Conservation (phyloP, 2,329 filamentous ascomycete species). For the Fusarium nygamai region DNA sequence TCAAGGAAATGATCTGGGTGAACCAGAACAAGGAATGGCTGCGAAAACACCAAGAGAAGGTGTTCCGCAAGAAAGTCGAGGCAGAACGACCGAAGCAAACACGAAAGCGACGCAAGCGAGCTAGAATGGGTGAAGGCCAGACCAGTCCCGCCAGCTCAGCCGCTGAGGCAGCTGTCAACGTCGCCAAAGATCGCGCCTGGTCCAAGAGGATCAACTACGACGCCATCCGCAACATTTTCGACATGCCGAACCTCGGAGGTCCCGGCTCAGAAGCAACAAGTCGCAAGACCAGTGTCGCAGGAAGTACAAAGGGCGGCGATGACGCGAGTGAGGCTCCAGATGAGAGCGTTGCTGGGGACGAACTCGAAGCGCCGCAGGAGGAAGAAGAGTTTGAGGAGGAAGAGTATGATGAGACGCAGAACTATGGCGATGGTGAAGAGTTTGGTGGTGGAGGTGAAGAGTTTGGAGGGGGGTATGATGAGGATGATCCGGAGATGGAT, state of each 20-base stretch:
- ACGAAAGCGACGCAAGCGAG: constrained; percentile 64
- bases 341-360: constrained; percentile 50
- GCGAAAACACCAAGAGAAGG: constrained; percentile 84
- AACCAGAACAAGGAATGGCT: constrained; percentile 96
- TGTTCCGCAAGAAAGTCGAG: constrained; percentile 76
- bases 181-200: constrained; percentile 73
- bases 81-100: constrained; percentile 65
- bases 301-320: constrained; percentile 50
- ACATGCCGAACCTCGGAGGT: constrained; percentile 54
- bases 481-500: constrained; percentile 53
- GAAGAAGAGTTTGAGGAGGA: constrained; percentile 51
- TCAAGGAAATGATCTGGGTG: constrained; percentile 94
- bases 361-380: constrained; percentile 45
- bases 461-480: constrained; percentile 48
- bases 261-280: constrained; percentile 63
- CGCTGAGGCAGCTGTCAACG: constrained; percentile 74
- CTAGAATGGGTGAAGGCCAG: constrained; percentile 72
- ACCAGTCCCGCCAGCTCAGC: constrained; percentile 73
- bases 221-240: constrained; percentile 67
- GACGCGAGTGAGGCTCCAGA: constrained; percentile 49
- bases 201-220: constrained; percentile 82
- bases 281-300: constrained; percentile 52
- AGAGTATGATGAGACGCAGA: constrained; percentile 49
- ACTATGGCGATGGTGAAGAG: constrained; percentile 47
- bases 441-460: constrained; percentile 46